phyloP scores from a whole-genome alignment of 1,284 basidiomycete genomes.

The Takashimella tepidaria region DNA sequence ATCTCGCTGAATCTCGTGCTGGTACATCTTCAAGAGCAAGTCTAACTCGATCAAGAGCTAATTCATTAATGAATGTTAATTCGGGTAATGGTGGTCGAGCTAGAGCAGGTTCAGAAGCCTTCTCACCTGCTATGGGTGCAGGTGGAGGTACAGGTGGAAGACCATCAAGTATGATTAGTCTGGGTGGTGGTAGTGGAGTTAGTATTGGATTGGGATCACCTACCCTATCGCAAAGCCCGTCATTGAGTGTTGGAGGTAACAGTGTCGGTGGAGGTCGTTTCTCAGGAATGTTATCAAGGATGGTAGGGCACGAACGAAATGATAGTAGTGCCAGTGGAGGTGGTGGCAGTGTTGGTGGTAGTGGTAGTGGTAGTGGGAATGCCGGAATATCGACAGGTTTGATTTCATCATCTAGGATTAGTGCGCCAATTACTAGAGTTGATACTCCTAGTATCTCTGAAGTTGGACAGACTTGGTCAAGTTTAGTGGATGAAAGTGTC shows the following conservation, averaged over 20 bases:
- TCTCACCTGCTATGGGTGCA: not conserved
- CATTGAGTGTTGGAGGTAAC: not conserved
- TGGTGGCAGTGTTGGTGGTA: not conserved
- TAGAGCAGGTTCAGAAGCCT: not conserved
- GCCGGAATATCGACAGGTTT: not conserved
- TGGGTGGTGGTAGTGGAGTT: not conserved
- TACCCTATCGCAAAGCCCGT: not conserved
- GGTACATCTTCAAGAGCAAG: not conserved
- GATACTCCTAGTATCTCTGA: not conserved
- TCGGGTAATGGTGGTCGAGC: not conserved
- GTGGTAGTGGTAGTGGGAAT: not conserved
- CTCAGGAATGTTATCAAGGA: not conserved
- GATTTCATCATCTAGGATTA: not conserved
- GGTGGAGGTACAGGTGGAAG: not conserved
- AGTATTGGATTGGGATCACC: not conserved
- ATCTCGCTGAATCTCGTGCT: slow-evolving; percentile 54
- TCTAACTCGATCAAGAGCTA: not conserved
- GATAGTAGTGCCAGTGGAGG: no score
- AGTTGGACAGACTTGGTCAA: slow-evolving; percentile 73
- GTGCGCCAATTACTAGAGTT: not conserved
- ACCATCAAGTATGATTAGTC: not conserved
- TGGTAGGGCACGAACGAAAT: not conserved
- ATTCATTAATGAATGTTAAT: not conserved
- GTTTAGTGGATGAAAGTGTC: slow-evolving; percentile 74
- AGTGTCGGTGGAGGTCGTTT: not conserved